Base-by-base conservation (phyloP, 257 asterid genomes). In the Parsonsia alboflavescens region DNA sequence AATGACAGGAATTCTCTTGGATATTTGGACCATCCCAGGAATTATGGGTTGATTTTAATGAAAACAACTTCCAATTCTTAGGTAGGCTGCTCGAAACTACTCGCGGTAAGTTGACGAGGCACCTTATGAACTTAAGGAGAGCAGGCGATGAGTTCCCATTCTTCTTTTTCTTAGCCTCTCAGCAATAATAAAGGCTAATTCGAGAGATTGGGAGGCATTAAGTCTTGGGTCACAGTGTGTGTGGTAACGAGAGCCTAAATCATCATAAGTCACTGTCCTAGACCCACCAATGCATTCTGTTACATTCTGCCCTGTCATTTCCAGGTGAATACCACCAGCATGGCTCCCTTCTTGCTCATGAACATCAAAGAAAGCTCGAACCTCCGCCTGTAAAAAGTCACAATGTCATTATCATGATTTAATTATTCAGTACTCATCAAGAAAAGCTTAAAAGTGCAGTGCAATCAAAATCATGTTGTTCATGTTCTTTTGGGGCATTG, bases 281-380 rank as follows among this genome's bases (percentile, higher is more conserved):
- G 97, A 91, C 52, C 97, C 97, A 15, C 97, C 97, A 57, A 89
- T 91, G 78, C 97, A 91, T 21, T 91, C 97, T 0, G 97, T 91
- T 83, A 91, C 97, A 39, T 91, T 91, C 67, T 89, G 97, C 44
- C 97, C 97, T 0, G 97, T 89, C 97, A 91, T 89, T 77, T 91
- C 96, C 19, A 88, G 89, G 76, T 91, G 97, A 76, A 91, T 87
- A 30, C 97, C 97, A 44, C 97, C 97, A 0, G 97, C 88, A 83
- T 91, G 77, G 88, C 93, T 91, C 72, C 96, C 96, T 79, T 91
- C 97, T 82, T 91, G 93, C 87, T 91, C 97, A 17, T 91, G 97
- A 73, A 91, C 97, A 6, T 91, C 96, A n/a, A 91, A 91, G 93
- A 89, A 91, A 57, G 97, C 96, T 76, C 93, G 82, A 15, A 91